Evolutionary conservation across 805 yeast species (phyloP).

Genomic region (Ogataea pilisensis): DNA sequence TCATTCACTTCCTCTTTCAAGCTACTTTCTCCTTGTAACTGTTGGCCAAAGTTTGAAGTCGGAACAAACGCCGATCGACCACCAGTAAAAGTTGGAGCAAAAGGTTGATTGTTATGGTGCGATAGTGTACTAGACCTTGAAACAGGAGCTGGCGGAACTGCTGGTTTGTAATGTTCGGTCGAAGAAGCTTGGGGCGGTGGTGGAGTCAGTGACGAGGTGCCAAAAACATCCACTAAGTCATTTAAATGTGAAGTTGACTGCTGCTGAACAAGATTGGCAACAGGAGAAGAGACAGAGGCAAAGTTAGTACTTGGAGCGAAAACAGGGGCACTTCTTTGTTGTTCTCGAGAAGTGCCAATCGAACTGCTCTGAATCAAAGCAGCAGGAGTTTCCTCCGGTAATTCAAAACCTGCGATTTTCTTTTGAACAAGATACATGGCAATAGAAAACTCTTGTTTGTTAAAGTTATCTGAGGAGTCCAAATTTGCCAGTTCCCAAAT

Average conservation of each 20-base stretch:
- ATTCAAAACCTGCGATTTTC: slow-evolving; percentile 65
- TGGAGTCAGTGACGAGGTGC: slow-evolving; percentile 34
- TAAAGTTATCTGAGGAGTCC: slow-evolving; percentile 77
- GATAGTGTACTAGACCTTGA: slow-evolving; percentile 21
- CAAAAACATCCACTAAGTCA: slow-evolving; percentile 61
- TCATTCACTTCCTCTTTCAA: slow-evolving; percentile 6
- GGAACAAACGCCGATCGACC: slow-evolving; percentile 60
- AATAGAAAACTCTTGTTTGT: slow-evolving; percentile 79
- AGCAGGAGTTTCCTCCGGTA: slow-evolving; percentile 78
- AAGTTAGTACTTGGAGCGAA: slow-evolving; percentile 13
- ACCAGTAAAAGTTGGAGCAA: slow-evolving; percentile 24
- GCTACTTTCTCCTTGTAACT: slow-evolving; percentile 36
- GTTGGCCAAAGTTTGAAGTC: slow-evolving; percentile 81
- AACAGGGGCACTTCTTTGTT: slow-evolving; percentile 1
- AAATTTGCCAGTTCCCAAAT: slow-evolving; percentile 95
- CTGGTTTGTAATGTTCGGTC: slow-evolving; percentile 22
- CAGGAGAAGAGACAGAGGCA: slow-evolving; percentile 4
- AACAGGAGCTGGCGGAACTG: slow-evolving; percentile 30
- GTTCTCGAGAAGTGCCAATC: slow-evolving; percentile 25
- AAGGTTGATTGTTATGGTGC: slow-evolving; percentile 9
- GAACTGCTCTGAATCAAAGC: slow-evolving; percentile 37
- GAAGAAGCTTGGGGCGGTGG: slow-evolving; percentile 21
- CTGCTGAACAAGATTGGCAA: slow-evolving; percentile 5
- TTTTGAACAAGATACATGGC: slow-evolving; percentile 92
- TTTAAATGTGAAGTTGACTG: slow-evolving; percentile 43